Conservation (phyloP, 805 yeast genomes). For the Zygoascus flipseniorum region DNA sequence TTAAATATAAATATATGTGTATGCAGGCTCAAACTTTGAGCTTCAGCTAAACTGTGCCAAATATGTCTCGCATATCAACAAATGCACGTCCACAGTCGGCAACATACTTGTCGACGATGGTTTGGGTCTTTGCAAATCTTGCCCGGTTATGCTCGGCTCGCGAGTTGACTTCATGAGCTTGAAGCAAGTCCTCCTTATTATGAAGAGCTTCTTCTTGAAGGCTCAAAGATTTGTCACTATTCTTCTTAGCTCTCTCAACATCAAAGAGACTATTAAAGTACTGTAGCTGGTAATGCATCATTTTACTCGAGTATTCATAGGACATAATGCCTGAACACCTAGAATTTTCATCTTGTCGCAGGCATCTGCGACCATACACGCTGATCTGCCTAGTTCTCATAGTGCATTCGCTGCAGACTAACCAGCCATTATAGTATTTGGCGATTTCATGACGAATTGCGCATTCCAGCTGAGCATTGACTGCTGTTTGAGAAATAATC, state of each 20-base stretch:
- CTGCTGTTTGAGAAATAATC: constrained; percentile 41
- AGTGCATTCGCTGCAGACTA: constrained; percentile 84
- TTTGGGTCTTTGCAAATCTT: constrained; percentile 43
- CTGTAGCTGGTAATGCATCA: constrained; percentile 75
- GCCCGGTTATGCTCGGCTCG: constrained; percentile 72
- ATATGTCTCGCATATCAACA: constrained; percentile 78
- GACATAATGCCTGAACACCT: constrained; percentile 70
- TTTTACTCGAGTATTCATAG: constrained; percentile 67
- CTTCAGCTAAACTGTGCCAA: constrained; percentile 24
- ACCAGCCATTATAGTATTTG: constrained; percentile 78
- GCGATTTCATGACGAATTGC: constrained; percentile 62
- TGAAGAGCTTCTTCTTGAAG: constrained; percentile 28
- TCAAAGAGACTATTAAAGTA: constrained; percentile 76
- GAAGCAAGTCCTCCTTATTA: constrained; percentile 15
- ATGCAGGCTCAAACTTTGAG: neutral
- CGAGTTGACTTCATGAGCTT: constrained; percentile 40
- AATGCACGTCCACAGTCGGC: constrained; percentile 79
- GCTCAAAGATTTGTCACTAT: constrained; percentile 12
- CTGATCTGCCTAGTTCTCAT: constrained; percentile 73
- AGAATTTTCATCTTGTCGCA: constrained; percentile 45
- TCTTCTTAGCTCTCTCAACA: constrained; percentile 60
- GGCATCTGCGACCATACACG: constrained; percentile 82
- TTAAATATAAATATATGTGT: neutral
- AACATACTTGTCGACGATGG: constrained; percentile 64
- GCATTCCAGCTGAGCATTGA: constrained; percentile 69